Conservation (phyloP, 2,329 filamentous ascomycete genomes). For the Diaporthe humulicola region DNA sequence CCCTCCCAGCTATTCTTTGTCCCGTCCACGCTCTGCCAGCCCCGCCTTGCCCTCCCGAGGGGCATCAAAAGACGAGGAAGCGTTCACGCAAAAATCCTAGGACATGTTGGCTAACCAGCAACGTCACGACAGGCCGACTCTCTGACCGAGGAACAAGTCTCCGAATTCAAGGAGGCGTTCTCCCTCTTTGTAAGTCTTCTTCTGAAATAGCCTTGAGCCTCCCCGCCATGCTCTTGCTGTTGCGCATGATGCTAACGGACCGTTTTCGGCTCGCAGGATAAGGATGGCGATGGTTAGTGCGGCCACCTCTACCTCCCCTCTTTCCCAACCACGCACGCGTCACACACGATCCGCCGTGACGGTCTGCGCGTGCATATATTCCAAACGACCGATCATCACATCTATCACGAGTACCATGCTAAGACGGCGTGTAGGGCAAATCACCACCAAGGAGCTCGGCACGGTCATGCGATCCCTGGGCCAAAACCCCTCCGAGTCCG, state of each 20-base stretch:
- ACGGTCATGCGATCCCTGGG: conserved; percentile 92
- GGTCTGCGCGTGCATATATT: conserved; percentile 23
- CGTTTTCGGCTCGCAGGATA: conserved; percentile 72
- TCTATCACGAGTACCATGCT: conserved; percentile 42
- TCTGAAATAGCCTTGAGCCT: conserved; percentile 39
- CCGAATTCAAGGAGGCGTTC: conserved; percentile 99
- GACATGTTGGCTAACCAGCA: conserved; percentile 41
- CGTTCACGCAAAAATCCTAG: conserved; percentile 18
- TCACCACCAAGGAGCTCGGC: conserved; percentile 91
- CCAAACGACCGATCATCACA: background rate
- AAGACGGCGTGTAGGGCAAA: conserved; percentile 74
- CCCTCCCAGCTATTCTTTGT: background rate
- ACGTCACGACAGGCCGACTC: conserved; percentile 82
- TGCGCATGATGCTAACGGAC: conserved; percentile 39
- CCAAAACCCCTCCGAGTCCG: conserved; percentile 90
- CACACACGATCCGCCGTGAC: conserved; percentile 28
- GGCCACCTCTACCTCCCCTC: background rate
- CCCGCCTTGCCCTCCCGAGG: conserved; percentile 36
- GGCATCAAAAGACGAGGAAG: conserved; percentile 32
- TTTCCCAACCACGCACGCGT: conserved; percentile 18
- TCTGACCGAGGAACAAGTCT: conserved; percentile 99
- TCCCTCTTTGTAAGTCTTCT: conserved; percentile 91
- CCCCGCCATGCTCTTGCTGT: conserved; percentile 21
- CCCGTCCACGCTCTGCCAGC: conserved; percentile 17
- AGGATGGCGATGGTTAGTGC: conserved; percentile 89